Evolutionary conservation across 371 early-diverging fungal species (phyloP), one percentile per base, ranked within the genome.

Genomic region (Mortierella sp.): DNA sequence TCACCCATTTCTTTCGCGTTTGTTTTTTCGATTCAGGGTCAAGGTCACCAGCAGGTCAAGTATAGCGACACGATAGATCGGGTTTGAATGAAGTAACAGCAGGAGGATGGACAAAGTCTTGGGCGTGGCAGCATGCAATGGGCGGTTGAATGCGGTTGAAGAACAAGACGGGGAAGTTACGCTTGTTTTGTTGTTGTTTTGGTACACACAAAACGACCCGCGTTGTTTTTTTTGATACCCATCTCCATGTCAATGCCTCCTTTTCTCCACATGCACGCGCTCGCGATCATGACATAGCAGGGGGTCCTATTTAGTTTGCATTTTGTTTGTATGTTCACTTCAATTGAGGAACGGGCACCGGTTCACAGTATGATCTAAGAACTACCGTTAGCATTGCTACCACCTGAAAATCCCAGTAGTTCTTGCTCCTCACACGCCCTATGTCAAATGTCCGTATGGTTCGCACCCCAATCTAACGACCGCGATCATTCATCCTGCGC

Each of bases 201-300:
- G 16, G 16, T 54, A 31, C 34, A 31, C 34, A 63, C 28, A 11
- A 14, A 58, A 26, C 13, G 58, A 34, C 26, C 21, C 63, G 63
- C 34, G 63, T 34, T 63, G 13, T 19, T 7, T 63, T 28, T 19
- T 7, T 50, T 28, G 3, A 38, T 38, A 38, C 58, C 11, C 16
- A 26, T n/a, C 42, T 26, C 26, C 31, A 8, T 38, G 38, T 19
- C 31, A 28, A 24, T 28, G 58, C 11, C 14, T 60, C 31, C 28
- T 60, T 14, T 60, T 16, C 65, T 38, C 65, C 65, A 65, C 65
- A 65, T 38, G 38, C 65, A 65, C 21, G 38, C 65, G 24, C 65
- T 1, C 16, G 16, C 28, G 9, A 26, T 34, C 4, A 11, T 19
- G 2, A 16, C 42, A 38, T 38, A 38, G 42, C 42, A 38, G 42